These are phyloP conservation scores for Cercospora brassicicola DNA, from an alignment of 2,329 filamentous ascomycete genomes.

Conservation along the genomic window DNA sequence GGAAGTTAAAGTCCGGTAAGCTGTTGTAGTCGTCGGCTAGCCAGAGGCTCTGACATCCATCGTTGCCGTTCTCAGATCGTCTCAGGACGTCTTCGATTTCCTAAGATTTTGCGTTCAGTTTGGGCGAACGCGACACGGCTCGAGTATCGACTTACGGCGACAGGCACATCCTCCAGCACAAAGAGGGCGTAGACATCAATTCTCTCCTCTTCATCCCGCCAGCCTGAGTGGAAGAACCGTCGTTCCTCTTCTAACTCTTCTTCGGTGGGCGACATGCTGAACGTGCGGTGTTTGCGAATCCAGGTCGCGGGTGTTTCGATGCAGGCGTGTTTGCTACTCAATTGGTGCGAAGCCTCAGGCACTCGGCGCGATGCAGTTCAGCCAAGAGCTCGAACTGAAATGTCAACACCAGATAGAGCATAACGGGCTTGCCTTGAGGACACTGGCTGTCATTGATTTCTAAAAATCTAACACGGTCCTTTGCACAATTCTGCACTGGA, in stretches of 20 bases:
- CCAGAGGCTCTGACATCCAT: not conserved
- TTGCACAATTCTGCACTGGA: not conserved
- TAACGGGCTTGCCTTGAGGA: too few relatives aligned
- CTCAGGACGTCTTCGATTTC: not conserved
- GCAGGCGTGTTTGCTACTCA: too few relatives aligned
- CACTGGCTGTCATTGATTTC: not conserved
- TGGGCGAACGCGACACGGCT: not conserved
- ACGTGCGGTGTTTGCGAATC: too few relatives aligned
- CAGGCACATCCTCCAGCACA: not conserved
- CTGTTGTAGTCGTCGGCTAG: not conserved
- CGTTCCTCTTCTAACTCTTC: too few relatives aligned
- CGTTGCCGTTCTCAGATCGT: not conserved
- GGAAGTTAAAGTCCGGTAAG: not conserved
- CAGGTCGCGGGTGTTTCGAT: too few relatives aligned
- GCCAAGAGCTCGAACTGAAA: too few relatives aligned
- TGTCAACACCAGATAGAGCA: too few relatives aligned
- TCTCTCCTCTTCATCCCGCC: not conserved
- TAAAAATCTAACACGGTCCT: not conserved
- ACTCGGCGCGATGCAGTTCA: too few relatives aligned
- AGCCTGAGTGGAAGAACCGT: not conserved
- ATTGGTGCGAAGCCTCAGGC: too few relatives aligned
- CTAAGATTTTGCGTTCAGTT: not conserved
- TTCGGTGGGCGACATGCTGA: too few relatives aligned
- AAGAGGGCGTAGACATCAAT: not conserved
- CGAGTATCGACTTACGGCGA: not conserved